phyloP scores from a whole-genome alignment of 106 monocot species.

The Acorus calamus region DNA sequence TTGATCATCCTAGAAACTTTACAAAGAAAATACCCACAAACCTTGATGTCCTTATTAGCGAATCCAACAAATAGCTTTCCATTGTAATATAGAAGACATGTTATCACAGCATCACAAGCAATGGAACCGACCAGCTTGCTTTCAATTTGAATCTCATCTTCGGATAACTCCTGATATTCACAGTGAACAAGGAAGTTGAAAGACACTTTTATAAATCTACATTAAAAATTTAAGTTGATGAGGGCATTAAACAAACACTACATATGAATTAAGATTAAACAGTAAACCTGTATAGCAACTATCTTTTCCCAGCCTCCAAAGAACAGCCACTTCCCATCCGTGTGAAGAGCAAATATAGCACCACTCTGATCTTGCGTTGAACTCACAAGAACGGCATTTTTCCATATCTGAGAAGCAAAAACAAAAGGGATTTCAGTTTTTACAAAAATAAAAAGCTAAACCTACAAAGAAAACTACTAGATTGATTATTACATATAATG shows the following conservation, averaged over 20 bases:
- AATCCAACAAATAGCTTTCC: conserved; percentile 78
- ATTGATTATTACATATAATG: too few relatives aligned
- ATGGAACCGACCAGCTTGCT: conserved; percentile 49
- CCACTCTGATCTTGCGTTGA: conserved; percentile 49
- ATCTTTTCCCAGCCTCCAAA: conserved; percentile 75
- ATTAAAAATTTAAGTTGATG: too few relatives aligned
- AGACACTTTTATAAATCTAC: not conserved
- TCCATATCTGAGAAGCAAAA: conserved; percentile 63
- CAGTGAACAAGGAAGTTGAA: not conserved
- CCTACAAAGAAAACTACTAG: too few relatives aligned
- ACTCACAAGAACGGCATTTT: conserved; percentile 45
- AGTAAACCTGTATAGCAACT: conserved; percentile 55
- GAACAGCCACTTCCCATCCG: conserved; percentile 50
- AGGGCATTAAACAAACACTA: not conserved
- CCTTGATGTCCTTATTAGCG: conserved; percentile 71
- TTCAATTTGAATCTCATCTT: conserved; percentile 45
- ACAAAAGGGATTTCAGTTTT: not conserved
- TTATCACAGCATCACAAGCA: conserved; percentile 53
- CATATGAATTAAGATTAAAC: not conserved
- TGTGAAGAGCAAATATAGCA: conserved; percentile 59
- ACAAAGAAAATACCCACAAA: conserved; percentile 8
- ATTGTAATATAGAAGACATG: conserved; percentile 47
- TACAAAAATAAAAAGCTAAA: too few relatives aligned
- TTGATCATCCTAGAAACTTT: too few relatives aligned
- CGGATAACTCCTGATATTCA: conserved; percentile 40